These are phyloP conservation scores for Polysphondylium violaceum DNA, from an alignment of 78 protist species.

Conservation along the genomic window DNA sequence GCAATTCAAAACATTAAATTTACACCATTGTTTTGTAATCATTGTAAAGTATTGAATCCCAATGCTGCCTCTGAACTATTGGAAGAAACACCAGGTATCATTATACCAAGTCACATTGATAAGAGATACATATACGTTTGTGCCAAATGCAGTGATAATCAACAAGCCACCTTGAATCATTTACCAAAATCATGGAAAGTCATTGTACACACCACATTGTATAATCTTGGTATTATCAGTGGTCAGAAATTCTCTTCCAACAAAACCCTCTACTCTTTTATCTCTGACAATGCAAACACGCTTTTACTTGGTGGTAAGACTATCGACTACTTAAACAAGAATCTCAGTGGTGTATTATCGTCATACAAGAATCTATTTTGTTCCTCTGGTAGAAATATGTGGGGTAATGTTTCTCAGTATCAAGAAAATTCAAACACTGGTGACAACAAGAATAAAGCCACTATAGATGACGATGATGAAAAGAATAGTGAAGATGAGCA, in stretches of 20 bases:
- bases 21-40: conserved; percentile 47
- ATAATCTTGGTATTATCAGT: conserved; percentile 43
- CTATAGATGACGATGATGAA: background rate
- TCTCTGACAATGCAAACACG: conserved; percentile 73
- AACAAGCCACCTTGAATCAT: conserved; percentile 15
- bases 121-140: conserved; percentile 39
- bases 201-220: conserved; percentile 68
- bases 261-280: conserved; percentile 60
- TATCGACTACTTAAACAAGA: conserved; percentile 61
- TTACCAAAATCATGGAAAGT: conserved; percentile 75
- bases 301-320: conserved; percentile 73
- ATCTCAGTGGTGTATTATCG: conserved; percentile 47
- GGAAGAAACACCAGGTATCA: conserved; percentile 16
- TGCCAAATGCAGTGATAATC: conserved; percentile 45
- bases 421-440: background rate
- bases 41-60: conserved; percentile 23
- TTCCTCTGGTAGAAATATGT: conserved; percentile 75
- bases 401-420: conserved; percentile 74
- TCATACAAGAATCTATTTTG: conserved; percentile 75
- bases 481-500: conserved; percentile 14
- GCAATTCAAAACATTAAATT: conserved; percentile 43
- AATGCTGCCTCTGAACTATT: conserved; percentile 66
- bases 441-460: conserved; percentile 18
- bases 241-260: conserved; percentile 60
- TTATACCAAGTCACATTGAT: conserved; percentile 75